Evolutionary conservation across 75 land plant species (phyloP).

Genomic region (Sequoiadendron giganteum): DNA sequence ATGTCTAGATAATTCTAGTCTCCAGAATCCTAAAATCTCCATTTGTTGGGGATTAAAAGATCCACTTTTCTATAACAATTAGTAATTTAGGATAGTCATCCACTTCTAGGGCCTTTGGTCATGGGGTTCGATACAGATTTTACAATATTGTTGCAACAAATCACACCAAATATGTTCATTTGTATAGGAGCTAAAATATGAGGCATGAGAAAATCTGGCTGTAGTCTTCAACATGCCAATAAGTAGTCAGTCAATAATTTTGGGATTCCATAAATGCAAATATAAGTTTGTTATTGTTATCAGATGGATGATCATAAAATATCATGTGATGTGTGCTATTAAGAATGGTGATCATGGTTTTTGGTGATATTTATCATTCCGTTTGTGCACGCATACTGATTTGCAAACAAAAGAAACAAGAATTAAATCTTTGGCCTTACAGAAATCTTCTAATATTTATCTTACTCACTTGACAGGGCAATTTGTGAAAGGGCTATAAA

Average conservation of each 20-base stretch:
- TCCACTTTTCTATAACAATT: not conserved
- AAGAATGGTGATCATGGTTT: not conserved
- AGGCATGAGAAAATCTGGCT: not conserved
- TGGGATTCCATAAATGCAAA: not conserved
- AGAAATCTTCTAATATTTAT: not conserved
- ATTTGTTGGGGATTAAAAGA: not conserved
- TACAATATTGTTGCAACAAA: not conserved
- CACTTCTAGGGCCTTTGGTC: not conserved
- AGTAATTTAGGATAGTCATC: not conserved
- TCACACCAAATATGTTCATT: not conserved
- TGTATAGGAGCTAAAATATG: not conserved
- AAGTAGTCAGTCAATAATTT: not conserved
- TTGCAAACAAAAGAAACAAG: not conserved
- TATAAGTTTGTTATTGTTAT: not conserved
- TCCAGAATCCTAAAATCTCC: not conserved
- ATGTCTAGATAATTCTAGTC: not conserved
- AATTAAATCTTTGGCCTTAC: not conserved
- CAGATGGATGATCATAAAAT: not conserved
- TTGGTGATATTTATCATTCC: not conserved
- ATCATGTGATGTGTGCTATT: not conserved
- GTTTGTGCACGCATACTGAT: not conserved
- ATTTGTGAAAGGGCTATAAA: constrained; percentile 10
- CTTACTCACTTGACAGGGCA: not conserved
- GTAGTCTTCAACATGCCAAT: not conserved
- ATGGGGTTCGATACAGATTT: not conserved